phyloP scores from a whole-genome alignment of 2,329 filamentous ascomycete species.

The Sporothrix variecibatus region DNA sequence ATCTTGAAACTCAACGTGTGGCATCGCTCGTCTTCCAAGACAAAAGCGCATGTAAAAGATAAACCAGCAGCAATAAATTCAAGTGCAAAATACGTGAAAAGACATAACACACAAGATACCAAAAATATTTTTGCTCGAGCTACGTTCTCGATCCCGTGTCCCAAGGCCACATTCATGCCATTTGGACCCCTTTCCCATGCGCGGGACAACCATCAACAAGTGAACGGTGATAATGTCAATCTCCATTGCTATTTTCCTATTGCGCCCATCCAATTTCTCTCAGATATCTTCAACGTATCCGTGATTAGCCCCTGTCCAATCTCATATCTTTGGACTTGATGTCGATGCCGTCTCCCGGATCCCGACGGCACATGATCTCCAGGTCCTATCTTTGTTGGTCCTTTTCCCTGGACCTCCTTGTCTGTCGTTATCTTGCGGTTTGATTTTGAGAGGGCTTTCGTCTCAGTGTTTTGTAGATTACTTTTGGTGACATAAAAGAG shows the following conservation, averaged over 20 bases:
- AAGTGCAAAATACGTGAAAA: background rate
- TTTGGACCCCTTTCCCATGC: background rate
- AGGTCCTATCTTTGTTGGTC: background rate
- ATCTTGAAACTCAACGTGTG: slow-evolving; percentile 18
- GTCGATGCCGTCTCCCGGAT: background rate
- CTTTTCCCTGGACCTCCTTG: background rate
- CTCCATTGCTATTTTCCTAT: background rate
- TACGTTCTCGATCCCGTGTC: background rate
- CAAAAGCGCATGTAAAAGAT: background rate
- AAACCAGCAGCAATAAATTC: background rate
- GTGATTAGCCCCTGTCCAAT: background rate
- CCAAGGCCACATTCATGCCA: background rate
- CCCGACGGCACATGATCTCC: background rate
- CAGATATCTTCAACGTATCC: background rate
- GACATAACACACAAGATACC: background rate
- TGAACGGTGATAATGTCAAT: background rate
- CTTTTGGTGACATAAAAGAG: background rate
- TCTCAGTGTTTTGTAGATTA: background rate
- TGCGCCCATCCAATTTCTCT: background rate
- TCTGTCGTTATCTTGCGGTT: background rate
- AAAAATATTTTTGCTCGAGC: background rate
- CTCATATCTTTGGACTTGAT: background rate
- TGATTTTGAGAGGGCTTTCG: background rate
- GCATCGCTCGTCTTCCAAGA: background rate
- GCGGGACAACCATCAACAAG: background rate